Conservation (phyloP, 345 rosid genomes). For the Boechera retrofracta region DNA sequence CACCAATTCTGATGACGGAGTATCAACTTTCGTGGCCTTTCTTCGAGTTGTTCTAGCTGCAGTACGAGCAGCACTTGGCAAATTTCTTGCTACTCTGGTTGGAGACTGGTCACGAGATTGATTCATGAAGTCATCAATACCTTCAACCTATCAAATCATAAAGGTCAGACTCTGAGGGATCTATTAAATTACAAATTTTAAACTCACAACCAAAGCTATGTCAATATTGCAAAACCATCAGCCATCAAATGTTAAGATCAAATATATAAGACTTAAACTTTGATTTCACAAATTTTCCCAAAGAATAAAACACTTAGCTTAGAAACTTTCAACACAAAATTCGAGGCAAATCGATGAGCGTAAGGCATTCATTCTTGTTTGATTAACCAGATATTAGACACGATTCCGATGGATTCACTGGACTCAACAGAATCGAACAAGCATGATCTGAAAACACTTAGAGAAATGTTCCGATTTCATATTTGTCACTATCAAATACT, state of each 20-base stretch:
- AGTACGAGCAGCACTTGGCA: slow-evolving; percentile 47
- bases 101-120: slow-evolving; percentile 43
- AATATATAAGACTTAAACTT: background rate
- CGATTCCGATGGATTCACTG: background rate
- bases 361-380: background rate
- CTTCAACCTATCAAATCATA: slow-evolving; percentile 64
- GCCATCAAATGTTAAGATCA: background rate
- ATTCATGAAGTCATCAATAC: slow-evolving; percentile 65
- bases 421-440: slow-evolving; percentile 5
- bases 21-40: slow-evolving; percentile 50
- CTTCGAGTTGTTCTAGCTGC: slow-evolving; percentile 60
- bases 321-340: too few species aligned
- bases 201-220: background rate
- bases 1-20: slow-evolving; percentile 48
- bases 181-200: background rate
- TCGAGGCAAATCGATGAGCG: background rate
- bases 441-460: background rate
- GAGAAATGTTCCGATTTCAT: background rate
- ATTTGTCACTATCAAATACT: slow-evolving; percentile 1
- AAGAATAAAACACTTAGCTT: too few species aligned
- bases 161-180: background rate
- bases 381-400: background rate
- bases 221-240: background rate
- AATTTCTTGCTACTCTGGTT: slow-evolving; percentile 39
- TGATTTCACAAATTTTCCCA: background rate